Evolutionary conservation across 1,139 yeast species (phyloP).

Genomic region (Geotrichum fermentans): DNA sequence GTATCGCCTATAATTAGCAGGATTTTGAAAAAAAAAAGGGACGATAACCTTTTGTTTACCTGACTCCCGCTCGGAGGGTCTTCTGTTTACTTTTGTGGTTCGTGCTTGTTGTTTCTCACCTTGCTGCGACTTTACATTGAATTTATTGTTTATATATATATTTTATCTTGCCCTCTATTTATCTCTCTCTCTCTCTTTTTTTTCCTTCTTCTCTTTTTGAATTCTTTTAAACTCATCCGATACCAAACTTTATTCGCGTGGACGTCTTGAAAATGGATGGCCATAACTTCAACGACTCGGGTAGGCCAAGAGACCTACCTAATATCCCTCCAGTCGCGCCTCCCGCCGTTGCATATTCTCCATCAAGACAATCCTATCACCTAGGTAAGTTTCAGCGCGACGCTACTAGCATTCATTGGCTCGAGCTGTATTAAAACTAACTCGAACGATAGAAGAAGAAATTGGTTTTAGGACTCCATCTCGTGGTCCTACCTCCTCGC

Average conservation of each 20-base stretch:
- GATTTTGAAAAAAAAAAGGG: background rate
- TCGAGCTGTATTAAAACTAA: no score
- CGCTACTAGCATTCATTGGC: background rate
- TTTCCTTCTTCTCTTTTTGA: background rate
- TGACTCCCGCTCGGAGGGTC: background rate
- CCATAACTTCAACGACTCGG: constrained; percentile 2
- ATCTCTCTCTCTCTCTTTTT: background rate
- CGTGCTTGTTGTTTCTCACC: no score
- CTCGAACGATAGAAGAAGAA: background rate
- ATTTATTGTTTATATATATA: constrained; percentile 5
- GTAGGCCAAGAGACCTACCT: constrained; percentile 14
- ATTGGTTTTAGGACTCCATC: constrained; percentile 6
- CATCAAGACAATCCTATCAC: constrained; percentile 27
- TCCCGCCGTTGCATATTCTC: constrained; percentile 24
- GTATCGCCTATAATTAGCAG: no score
- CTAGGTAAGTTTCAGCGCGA: constrained; percentile 22
- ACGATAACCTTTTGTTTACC: background rate
- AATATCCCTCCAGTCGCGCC: constrained; percentile 17
- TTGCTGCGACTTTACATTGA: no score
- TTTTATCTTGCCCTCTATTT: background rate
- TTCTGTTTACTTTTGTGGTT: constrained; percentile 8
- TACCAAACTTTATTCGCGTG: no score
- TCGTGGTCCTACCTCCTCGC: constrained; percentile 21
- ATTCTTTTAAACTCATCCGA: no score
- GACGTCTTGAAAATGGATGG: constrained; percentile 13